These are phyloP conservation scores for Russula emetica DNA, from an alignment of 768 basidiomycete genomes.

Conservation along the genomic window DNA sequence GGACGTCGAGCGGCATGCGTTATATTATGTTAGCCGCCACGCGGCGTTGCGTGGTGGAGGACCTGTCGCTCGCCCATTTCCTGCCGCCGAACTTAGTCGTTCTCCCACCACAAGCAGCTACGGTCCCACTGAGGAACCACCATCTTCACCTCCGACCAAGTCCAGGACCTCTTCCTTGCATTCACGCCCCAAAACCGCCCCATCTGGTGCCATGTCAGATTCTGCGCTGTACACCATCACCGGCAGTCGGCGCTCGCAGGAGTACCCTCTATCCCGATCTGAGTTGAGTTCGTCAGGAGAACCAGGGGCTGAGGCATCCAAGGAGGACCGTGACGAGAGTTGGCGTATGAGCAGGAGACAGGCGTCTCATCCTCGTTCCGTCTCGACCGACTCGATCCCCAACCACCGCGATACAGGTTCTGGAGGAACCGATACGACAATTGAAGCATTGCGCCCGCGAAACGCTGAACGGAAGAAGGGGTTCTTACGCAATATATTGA, in stretches of 20 bases:
- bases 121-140: background rate
- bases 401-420: constrained; percentile 16
- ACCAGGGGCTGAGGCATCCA: background rate
- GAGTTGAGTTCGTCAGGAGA: constrained; percentile 1
- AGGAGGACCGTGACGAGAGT: constrained; percentile 3
- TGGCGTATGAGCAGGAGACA: constrained; percentile 25
- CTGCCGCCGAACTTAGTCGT: constrained; percentile 4
- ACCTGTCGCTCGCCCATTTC: background rate
- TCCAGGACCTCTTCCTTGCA: constrained; percentile 19
- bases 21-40: constrained; percentile 57
- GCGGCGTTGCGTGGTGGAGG: background rate
- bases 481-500: constrained; percentile 41
- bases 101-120: background rate
- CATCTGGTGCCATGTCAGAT: constrained; percentile 17
- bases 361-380: constrained; percentile 44
- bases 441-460: constrained; percentile 18
- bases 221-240: constrained; percentile 29
- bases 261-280: constrained; percentile 3
- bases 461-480: constrained; percentile 35
- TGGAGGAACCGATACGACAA: background rate
- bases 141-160: background rate
- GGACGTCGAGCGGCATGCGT: constrained; percentile 66
- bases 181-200: constrained; percentile 25
- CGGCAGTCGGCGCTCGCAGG: constrained; percentile 22
- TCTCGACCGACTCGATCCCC: constrained; percentile 55